Conservation (phyloP, 306 rosid species). For the Cercis canadensis region DNA sequence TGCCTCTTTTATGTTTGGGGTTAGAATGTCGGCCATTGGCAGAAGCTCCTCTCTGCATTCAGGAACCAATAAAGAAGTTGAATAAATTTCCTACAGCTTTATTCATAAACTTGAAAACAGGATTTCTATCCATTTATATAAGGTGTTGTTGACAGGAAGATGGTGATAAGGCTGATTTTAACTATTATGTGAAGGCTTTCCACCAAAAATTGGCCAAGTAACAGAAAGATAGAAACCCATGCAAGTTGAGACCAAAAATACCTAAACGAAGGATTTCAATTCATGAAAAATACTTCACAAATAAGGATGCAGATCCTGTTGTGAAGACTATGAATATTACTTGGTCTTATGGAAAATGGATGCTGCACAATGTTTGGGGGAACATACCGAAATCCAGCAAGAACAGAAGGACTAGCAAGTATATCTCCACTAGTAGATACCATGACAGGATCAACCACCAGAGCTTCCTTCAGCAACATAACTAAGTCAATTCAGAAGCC, state of each 20-base stretch:
- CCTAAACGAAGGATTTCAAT: background rate
- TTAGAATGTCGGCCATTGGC: constrained; percentile 84
- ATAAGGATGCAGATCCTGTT: constrained; percentile 1
- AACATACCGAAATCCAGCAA: constrained; percentile 71
- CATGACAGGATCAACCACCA: constrained; percentile 99
- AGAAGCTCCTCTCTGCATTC: constrained; percentile 82
- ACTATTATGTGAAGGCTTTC: background rate
- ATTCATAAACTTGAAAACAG: constrained; percentile 11
- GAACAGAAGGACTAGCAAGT: constrained; percentile 73
- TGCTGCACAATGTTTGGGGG: constrained; percentile 16
- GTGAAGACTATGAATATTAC: background rate
- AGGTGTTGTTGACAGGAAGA: background rate
- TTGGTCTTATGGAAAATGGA: constrained; percentile 1
- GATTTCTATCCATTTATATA: constrained; percentile 3
- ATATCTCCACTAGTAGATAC: constrained; percentile 91
- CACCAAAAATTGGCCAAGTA: constrained; percentile 7
- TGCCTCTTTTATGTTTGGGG: constrained; percentile 94
- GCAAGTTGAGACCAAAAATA: constrained; percentile 2
- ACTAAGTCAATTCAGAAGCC: constrained; percentile 41
- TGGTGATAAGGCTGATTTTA: constrained; percentile 11
- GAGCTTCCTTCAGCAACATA: constrained; percentile 70
- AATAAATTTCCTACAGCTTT: constrained; percentile 33
- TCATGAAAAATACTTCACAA: background rate
- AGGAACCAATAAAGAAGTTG: constrained; percentile 38
- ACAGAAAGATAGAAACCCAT: constrained; percentile 1